Base-by-base conservation (phyloP, 169 alveolate species). In the Plasmodium coatneyi region DNA sequence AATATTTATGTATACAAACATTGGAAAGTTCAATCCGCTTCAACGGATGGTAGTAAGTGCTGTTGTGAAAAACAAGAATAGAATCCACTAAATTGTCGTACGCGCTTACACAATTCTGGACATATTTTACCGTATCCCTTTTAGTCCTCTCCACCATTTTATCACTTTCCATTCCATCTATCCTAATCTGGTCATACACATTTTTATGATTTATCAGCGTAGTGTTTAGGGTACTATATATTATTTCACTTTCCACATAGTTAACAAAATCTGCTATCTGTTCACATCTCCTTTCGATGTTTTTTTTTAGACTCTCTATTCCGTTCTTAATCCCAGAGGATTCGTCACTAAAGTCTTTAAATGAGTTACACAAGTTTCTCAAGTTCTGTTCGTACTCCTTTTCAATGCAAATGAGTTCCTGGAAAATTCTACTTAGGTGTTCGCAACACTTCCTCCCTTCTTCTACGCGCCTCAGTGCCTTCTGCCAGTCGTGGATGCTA, bases 241-340 rank as follows among this genome's bases (percentile, higher is more conserved):
- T 49, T 74, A 86, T 86, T 70, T 86, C 93, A 36, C 84, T 34
- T 39, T 86, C 93, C 5, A 86, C 32, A 52, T 76, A 86, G 66
- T 86, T 86, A 74, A 86, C 28, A 86, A 86, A 86, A 32, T 86
- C 93, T 74, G 56, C 80, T 46, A 86, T 86, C 41, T 86, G 93
- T 30, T 86, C 93, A 76, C 93, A 86, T 76, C 93, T 46, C 46
- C 93, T 86, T 46, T 86, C 93, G 5, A 86, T 60, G 46, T 86
- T 86, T n/a, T 70, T 86, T 74, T 78, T 86, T 86, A 86, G 30
- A 52, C 93, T 78, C 10, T 32, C 16, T 22, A 86, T 86, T 46
- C 93, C 93, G 70, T 28, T 86, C 14, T 76, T 74, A 5, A 86
- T 86, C 34, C 93, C 93, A 22, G 86, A 74, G n/a, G 93, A 86